Evolutionary conservation across 2,329 filamentous ascomycete genomes (phyloP), one percentile per base, ranked within the genome.

Genomic region (Pseudogymnoascus sp.): DNA sequence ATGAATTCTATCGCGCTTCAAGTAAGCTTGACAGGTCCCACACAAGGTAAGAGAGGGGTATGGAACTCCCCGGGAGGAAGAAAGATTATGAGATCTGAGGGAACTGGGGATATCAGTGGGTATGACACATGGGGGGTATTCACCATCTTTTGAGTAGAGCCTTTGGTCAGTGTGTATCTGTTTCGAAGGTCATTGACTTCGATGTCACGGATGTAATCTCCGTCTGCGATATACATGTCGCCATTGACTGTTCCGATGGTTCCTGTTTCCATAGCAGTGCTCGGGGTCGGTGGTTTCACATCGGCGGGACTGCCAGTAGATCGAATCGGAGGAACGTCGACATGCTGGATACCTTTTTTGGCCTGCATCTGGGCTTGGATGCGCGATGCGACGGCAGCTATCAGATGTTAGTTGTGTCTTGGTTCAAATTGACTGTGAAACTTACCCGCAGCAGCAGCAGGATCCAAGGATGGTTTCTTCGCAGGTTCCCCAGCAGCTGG

Each of bases 61-160:
- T 35, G 35, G 44, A 18, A 66, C 50, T 56, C 50, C 50, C 50
- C 66, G 67, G 63, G 67, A 67, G 68, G 67, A 70, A 66, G 67
- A 70, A 66, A 67, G 67, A 69, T 72, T 73, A 72, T 70, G 70
- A 70, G 70, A 69, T 69, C 67, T 68, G 65, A 67, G 65, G 61
- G 66, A 67, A 62, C 61, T 74, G 73, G 70, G 72, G 71, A 73
- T 76, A 89, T 89, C 86, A 90, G 87, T 84, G 83, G 80, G 79
- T 76, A 80, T 73, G 78, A 76, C 77, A 80, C 80, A 84, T 79
- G 82, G 83, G 84, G 84, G 78, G 77, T 88, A 92, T 89, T 96
- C 97, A 99, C 94, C 93, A 94, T 96, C 85, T 96, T 96, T 82
- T 97, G 94, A 69, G 92, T 96, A 71, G 91, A 90, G 73, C 92